Conservation (phyloP, 148 eudicot species). For the Rhododendron williamsianum region DNA sequence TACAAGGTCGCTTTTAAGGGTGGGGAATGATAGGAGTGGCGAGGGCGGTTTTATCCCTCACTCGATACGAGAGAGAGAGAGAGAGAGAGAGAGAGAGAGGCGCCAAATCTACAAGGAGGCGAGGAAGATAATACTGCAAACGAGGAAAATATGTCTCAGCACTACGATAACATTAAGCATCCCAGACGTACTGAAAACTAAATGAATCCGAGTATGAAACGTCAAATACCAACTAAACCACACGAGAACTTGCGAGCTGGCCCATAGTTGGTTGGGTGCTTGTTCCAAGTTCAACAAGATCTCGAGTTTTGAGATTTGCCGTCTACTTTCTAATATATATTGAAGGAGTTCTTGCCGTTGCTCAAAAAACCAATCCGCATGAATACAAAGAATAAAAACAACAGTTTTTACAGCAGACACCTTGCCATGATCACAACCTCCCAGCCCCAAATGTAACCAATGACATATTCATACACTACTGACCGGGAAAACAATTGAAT, state of each 20-base stretch:
- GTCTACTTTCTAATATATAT: not conserved
- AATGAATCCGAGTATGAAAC: no score
- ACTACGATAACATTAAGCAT: no score
- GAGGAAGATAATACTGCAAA: no score
- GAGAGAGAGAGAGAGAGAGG: no score
- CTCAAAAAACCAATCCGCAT: not conserved
- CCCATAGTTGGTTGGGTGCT: not conserved
- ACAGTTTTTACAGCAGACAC: not conserved
- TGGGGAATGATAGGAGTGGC: no score
- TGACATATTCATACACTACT: not conserved
- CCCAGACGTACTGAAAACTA: no score
- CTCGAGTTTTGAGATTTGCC: not conserved
- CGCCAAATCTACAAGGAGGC: no score
- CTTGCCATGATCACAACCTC: not conserved
- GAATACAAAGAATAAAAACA: not conserved
- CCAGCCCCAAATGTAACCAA: constrained; percentile 8
- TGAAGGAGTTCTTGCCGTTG: not conserved
- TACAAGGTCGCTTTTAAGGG: no score
- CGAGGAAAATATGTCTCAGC: no score
- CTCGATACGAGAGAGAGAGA: no score
- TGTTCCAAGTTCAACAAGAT: not conserved
- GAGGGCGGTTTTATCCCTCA: no score
- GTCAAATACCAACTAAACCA: no score
- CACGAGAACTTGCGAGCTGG: not conserved
- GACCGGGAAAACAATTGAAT: not conserved